Evolutionary conservation across 148 eudicot genomes (phyloP).

Genomic region (Rhododendron mucronatum): DNA sequence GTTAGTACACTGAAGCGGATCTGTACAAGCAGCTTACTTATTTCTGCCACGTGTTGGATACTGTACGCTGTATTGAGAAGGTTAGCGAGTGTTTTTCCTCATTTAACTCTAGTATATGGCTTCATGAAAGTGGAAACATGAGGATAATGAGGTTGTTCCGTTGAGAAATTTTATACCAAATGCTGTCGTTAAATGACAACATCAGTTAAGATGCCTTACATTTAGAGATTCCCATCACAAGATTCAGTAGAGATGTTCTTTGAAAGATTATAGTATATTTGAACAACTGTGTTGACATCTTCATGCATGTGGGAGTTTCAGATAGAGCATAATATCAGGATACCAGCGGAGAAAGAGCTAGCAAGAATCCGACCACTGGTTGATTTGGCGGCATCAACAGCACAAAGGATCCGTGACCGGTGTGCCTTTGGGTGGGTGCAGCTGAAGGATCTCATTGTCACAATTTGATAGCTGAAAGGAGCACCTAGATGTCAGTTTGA

Average conservation of each 20-base stretch:
- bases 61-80: slow-evolving; percentile 77
- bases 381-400: slow-evolving; percentile 50
- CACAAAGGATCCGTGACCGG: slow-evolving; percentile 60
- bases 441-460: slow-evolving; percentile 51
- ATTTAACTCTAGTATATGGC: not conserved
- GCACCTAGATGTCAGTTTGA: not conserved
- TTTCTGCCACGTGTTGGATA: slow-evolving; percentile 76
- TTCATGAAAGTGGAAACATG: not conserved
- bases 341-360: slow-evolving; percentile 58
- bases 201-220: not conserved
- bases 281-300: not conserved
- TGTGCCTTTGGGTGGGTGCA: slow-evolving; percentile 98
- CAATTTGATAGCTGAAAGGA: slow-evolving; percentile 22
- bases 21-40: slow-evolving; percentile 86
- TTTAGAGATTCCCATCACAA: not conserved
- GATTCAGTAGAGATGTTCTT: not conserved
- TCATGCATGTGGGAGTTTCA: slow-evolving; percentile 18
- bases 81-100: slow-evolving; percentile 25
- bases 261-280: not conserved
- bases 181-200: not conserved
- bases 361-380: slow-evolving; percentile 54
- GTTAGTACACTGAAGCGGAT: slow-evolving; percentile 82
- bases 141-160: not conserved
- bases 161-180: not conserved
- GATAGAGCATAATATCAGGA: slow-evolving; percentile 55